A percentile compares a stretch with the other conserved stretches of the same genome.
Conservation (phyloP, 495 filamentous ascomycete species). For the Lichenothelia convexa region DNA sequence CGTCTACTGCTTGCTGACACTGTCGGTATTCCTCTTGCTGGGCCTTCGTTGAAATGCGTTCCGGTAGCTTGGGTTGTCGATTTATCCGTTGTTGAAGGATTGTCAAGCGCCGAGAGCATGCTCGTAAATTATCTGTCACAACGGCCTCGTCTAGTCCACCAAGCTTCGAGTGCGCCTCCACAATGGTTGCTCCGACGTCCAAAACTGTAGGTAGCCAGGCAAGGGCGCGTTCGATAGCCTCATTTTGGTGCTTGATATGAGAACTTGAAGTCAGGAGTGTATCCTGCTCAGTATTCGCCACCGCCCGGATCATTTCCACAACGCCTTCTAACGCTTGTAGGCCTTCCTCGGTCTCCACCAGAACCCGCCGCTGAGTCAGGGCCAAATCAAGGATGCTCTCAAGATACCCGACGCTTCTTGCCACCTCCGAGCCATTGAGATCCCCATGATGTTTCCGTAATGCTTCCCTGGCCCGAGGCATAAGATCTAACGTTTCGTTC, state of each 20-base stretch:
- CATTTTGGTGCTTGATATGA: not conserved
- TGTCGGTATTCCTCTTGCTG: conserved; percentile 2
- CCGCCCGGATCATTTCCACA: conserved; percentile 19
- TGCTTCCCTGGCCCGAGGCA: conserved; percentile 45
- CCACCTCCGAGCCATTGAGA: conserved; percentile 56
- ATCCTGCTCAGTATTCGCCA: not conserved
- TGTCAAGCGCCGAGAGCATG: conserved; percentile 3
- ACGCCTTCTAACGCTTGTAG: conserved; percentile 21
- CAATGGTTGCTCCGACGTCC: conserved; percentile 6
- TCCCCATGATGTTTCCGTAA: conserved; percentile 62
- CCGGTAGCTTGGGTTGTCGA: conserved; percentile 6
- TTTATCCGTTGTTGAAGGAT: conserved; percentile 1
- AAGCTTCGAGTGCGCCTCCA: conserved; percentile 14
- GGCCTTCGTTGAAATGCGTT: conserved; percentile 6
- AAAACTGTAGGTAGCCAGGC: conserved; percentile 11
- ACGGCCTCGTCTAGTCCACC: conserved; percentile 10
- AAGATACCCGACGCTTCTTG: conserved; percentile 58
- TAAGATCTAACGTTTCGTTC: conserved; percentile 53
- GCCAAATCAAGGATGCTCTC: conserved; percentile 59
- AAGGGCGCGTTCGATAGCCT: conserved; percentile 1
- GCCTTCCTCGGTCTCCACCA: conserved; percentile 28
- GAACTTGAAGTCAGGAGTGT: no score
- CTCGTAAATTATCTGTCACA: conserved; percentile 5
- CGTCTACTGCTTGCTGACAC: not conserved
- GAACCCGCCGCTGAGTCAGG: conserved; percentile 43